These are phyloP conservation scores for Rhodotorula graminis DNA, from an alignment of 768 basidiomycete species.

Conservation along the genomic window DNA sequence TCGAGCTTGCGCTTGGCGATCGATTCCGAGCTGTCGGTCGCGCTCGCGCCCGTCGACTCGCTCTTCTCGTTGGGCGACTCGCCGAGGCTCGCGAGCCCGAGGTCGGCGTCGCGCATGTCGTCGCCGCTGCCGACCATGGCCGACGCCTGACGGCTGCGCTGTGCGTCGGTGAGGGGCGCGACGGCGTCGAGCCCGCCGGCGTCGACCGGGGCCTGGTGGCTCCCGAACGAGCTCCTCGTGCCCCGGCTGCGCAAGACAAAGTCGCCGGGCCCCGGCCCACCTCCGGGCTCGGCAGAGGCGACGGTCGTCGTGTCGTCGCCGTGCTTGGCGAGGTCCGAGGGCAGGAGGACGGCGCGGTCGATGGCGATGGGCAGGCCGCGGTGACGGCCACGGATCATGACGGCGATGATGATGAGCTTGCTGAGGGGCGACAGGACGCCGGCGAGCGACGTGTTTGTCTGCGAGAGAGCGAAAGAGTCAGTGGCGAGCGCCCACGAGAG, in stretches of 20 bases:
- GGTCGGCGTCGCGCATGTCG: neutral
- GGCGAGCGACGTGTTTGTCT: constrained; percentile 77
- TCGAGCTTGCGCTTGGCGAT: neutral
- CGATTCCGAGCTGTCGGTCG: neutral
- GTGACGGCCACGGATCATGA: constrained; percentile 70
- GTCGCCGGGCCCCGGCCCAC: neutral
- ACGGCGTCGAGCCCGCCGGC: neutral
- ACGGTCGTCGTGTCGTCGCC: constrained; percentile 26
- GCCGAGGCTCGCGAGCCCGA: neutral
- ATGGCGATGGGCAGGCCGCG: constrained; percentile 43
- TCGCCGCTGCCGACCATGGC: neutral
- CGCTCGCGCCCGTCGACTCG: neutral
- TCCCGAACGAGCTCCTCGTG: neutral
- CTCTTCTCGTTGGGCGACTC: neutral
- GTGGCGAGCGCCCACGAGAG: neutral
- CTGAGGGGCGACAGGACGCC: constrained; percentile 74
- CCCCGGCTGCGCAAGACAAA: neutral
- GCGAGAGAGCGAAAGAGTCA: neutral
- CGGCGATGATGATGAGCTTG: constrained; percentile 75
- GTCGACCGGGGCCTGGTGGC: neutral
- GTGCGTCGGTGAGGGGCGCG: constrained; percentile 4
- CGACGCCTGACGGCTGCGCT: neutral
- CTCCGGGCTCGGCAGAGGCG: constrained; percentile 6
- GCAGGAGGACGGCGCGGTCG: constrained; percentile 70
- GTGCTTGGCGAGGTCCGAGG: constrained; percentile 54